A percentile compares a stretch with the other conserved stretches of the same genome.
These are phyloP conservation scores for Hibiscus syriacus DNA, from an alignment of 345 rosid species.

Conservation along the genomic window DNA sequence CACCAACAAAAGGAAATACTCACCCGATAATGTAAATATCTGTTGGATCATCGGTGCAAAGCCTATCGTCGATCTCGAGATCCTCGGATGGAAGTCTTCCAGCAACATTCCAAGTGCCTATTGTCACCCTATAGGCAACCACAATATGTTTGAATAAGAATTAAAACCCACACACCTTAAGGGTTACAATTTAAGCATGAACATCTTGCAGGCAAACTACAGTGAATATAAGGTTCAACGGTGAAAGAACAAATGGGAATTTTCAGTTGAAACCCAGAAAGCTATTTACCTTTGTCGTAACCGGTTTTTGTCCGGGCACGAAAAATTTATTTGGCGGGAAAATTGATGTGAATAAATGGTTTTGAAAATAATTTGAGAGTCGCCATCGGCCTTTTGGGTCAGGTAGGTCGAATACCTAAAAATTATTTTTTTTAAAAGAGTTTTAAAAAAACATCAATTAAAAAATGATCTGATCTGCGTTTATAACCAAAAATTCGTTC, in stretches of 20 bases:
- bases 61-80: background rate
- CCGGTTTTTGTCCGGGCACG: too few relatives aligned
- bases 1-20: background rate
- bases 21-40: background rate
- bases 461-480: too few relatives aligned
- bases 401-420: too few relatives aligned
- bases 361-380: too few relatives aligned
- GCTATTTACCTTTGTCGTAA: slow-evolving; percentile 7
- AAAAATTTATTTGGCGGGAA: too few relatives aligned
- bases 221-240: too few relatives aligned
- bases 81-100: background rate
- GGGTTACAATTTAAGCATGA: background rate
- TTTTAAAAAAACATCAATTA: too few relatives aligned
- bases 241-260: background rate
- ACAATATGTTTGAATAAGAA: background rate
- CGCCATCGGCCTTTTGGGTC: too few relatives aligned
- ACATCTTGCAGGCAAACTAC: slow-evolving; percentile 33
- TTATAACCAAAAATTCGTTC: too few relatives aligned
- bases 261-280: background rate
- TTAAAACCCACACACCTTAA: background rate
- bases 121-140: background rate
- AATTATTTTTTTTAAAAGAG: too few relatives aligned
- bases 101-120: background rate
- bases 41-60: background rate
- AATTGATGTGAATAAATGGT: too few relatives aligned